Evolutionary conservation across 2,329 filamentous ascomycete species (phyloP), one percentile per base, ranked within the genome.

Genomic region (Apiospora sp.): DNA sequence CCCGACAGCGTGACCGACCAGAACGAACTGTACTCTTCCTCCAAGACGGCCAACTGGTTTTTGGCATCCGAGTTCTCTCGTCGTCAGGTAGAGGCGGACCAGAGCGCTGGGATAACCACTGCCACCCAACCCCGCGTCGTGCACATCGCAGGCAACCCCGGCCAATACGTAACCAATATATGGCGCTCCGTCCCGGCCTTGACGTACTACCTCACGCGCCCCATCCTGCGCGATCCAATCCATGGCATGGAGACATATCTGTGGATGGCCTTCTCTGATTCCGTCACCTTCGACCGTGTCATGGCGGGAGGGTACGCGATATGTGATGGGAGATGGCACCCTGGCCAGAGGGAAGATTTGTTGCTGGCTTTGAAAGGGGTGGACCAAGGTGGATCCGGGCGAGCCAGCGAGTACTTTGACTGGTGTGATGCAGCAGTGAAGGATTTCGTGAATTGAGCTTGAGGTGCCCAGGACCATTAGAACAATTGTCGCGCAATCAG

Each of bases 291-390:
- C 19, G 71, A 76, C 8, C 75, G 73, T 27, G 74, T 73, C 7
- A 24, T 73, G 16, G 73, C 75, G 4, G 77, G 76, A 4, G 72
- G 74, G 0, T 77, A 77, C 44, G 76, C 75, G 3, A 77, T 75
- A 30, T 77, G 75, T 58, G 70, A 77, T 54, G 76, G 76, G 1
- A 76, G 76, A 67, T 77, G 76, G 77, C 76, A 77, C 68, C 75
- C 75, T 2, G 76, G 73, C 3, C 77, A 77, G 72, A 73, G 77
- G 46, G 72, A 61, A 22, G 76, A 78, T 37, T 61, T 77, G 14
- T 27, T 77, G n/a, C 30, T 73, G 19, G 73, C 75, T 22, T 68
- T 77, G 43, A 72, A 74, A 7, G 27, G 58, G 1, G 54, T 64
- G 19, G 71, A 71, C 0, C 75, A 77, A 58, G 76, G 75, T 1